Base-by-base conservation (phyloP, 192 early-diverging fungal species). In the Umbelopsis isabellina region DNA sequence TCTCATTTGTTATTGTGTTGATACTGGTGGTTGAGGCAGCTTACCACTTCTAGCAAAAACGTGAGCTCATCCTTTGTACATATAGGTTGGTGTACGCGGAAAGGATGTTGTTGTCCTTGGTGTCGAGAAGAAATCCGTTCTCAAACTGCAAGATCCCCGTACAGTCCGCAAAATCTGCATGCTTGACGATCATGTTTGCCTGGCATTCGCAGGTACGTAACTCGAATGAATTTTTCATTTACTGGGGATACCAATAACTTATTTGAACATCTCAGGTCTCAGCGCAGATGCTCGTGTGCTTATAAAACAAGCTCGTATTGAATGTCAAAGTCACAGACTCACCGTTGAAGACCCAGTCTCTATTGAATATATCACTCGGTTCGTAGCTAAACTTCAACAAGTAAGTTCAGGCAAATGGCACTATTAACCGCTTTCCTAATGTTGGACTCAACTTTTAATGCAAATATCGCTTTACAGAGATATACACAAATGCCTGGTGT, bases 401-500 rank as follows among this genome's bases (percentile, higher is more conserved):
- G 93, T 93, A 79, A 66, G 74, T 27, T 58, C 27, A 30, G 2
- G 49, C 49, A 3, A 2, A 1, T 12, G 53, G 13, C 5, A 2
- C 0, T 18, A 22, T 47, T 3, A 46, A 46, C 15, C 22, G 6
- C 21, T 46, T 8, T 16, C 18, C 23, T 6, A 46, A 23, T 12
- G 44, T 44, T 10, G 20, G n/a, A 7, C 4, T 2, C 30, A 25
- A 20, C 5, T 11, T 27, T 7, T 47, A 23, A 25, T 11, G 8
- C 18, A 30, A 4, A 23, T 8, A 27, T 16, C 50, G 30, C 20
- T 35, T 20, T 15, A 48, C 66, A 96, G 88, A 95, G 94, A 93
- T 97, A 98, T 83, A 99, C 97, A 18, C 97, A 99, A 83, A 93
- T 91, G 84, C 96, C 95, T 77, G 97, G 97, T 84, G 94, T 97